Conservation (phyloP, 1,284 basidiomycete genomes). For the Leccinum griseonigrum region DNA sequence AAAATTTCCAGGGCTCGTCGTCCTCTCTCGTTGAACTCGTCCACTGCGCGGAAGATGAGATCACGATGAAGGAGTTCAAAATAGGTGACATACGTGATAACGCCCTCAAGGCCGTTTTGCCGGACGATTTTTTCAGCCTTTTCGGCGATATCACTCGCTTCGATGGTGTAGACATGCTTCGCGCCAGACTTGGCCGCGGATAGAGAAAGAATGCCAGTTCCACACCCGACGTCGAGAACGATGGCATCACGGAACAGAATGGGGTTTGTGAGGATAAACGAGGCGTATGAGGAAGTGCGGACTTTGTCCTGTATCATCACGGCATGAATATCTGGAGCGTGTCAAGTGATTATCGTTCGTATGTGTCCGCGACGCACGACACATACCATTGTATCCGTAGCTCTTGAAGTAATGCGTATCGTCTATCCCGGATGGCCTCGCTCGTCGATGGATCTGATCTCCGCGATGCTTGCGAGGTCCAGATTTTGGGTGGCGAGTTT, state of each 20-base stretch:
- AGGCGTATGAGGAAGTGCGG: slow-evolving; percentile 89
- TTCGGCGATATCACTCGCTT: slow-evolving; percentile 84
- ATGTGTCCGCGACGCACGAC: not conserved
- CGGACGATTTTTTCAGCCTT: slow-evolving; percentile 83
- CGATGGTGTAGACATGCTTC: slow-evolving; percentile 90
- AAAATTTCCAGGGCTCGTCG: too few species aligned
- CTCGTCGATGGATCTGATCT: slow-evolving; percentile 36
- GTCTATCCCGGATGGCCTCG: slow-evolving; percentile 59
- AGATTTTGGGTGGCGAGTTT: slow-evolving; percentile 50
- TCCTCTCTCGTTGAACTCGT: too few species aligned
- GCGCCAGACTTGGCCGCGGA: slow-evolving; percentile 93
- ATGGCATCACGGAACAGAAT: slow-evolving; percentile 80
- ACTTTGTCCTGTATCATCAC: slow-evolving; percentile 88
- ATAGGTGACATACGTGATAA: slow-evolving; percentile 62
- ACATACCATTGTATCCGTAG: slow-evolving; percentile 86
- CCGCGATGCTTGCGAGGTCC: slow-evolving; percentile 43
- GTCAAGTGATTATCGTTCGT: not conserved
- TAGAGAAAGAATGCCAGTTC: slow-evolving; percentile 90
- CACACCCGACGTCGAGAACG: slow-evolving; percentile 95
- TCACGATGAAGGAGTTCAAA: not conserved
- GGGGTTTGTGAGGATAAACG: slow-evolving; percentile 88
- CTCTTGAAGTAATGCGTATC: slow-evolving; percentile 95
- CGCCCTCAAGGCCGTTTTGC: slow-evolving; percentile 72
- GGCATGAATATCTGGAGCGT: slow-evolving; percentile 64
- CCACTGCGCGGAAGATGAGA: not conserved